phyloP scores from a whole-genome alignment of 805 yeast species.

The Cyberlindnera meyerae region DNA sequence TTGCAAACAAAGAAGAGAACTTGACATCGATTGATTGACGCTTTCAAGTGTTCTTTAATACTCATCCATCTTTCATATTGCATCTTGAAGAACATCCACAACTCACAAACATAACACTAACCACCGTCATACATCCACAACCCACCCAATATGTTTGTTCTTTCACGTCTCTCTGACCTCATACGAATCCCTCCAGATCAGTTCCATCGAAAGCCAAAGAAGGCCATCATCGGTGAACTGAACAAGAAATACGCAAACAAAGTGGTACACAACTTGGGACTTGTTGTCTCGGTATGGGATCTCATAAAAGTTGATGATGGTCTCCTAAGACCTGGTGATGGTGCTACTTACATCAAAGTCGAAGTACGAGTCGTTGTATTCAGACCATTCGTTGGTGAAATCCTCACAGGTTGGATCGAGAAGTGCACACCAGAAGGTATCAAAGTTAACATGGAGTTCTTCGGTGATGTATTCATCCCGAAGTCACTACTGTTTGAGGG shows the following conservation, averaged over 20 bases:
- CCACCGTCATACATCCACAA: too few species aligned
- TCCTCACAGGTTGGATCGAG: conserved; percentile 87
- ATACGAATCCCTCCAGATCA: conserved; percentile 85
- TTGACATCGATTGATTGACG: too few species aligned
- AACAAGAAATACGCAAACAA: conserved; percentile 83
- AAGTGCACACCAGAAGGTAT: conserved; percentile 86
- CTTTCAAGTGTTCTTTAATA: too few species aligned
- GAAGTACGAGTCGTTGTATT: conserved; percentile 74
- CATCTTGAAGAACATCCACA: too few species aligned
- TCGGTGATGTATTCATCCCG: conserved; percentile 90
- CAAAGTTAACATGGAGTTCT: conserved; percentile 76
- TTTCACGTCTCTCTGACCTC: conserved; percentile 75
- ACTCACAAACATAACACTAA: too few species aligned
- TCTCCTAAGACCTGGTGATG: conserved; percentile 88
- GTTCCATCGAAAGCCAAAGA: conserved; percentile 65
- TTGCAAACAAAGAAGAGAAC: too few species aligned
- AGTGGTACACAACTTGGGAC: conserved; percentile 77
- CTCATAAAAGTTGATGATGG: conserved; percentile 81
- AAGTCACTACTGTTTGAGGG: conserved; percentile 75
- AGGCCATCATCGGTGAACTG: conserved; percentile 73
- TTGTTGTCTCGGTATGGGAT: conserved; percentile 84
- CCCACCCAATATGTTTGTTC: conserved; percentile 64
- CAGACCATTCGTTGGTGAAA: conserved; percentile 93
- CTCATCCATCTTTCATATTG: too few species aligned
- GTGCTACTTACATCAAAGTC: conserved; percentile 75